Conservation (phyloP, 768 basidiomycete species). For the Tricholoma flavovirens region DNA sequence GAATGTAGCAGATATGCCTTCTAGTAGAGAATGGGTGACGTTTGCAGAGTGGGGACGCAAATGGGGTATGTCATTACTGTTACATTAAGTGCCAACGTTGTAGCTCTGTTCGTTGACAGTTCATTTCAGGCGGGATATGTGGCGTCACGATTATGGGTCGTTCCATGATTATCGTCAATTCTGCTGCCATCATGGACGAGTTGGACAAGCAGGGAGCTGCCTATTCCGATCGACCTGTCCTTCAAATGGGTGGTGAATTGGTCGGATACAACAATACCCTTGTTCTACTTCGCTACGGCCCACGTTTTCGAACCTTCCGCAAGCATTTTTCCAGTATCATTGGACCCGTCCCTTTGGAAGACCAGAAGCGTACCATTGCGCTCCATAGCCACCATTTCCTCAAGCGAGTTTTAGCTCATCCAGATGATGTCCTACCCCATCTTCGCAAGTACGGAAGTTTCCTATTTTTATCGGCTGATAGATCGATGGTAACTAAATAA, state of each 20-base stretch:
- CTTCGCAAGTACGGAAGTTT: constrained; percentile 34
- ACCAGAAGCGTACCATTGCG: constrained; percentile 28
- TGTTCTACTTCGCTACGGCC: constrained; percentile 39
- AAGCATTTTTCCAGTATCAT: constrained; percentile 38
- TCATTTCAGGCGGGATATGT: constrained; percentile 28
- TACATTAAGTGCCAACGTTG: neutral
- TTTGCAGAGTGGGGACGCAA: constrained; percentile 48
- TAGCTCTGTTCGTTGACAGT: neutral
- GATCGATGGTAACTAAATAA: neutral
- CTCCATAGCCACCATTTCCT: constrained; percentile 32
- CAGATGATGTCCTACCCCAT: constrained; percentile 26
- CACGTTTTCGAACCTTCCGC: constrained; percentile 38
- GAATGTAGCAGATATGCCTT: constrained; percentile 46
- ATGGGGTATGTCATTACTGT: constrained; percentile 39
- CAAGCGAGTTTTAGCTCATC: constrained; percentile 27
- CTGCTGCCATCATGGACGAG: constrained; percentile 35
- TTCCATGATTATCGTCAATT: constrained; percentile 45
- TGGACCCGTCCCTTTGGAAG: constrained; percentile 28
- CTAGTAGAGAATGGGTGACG: constrained; percentile 38
- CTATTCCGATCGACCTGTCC: constrained; percentile 43
- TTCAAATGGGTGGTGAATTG: constrained; percentile 48
- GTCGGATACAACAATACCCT: constrained; percentile 42
- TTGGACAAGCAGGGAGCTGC: constrained; percentile 42
- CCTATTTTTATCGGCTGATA: neutral
- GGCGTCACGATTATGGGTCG: constrained; percentile 39